Percentiles rank a stretch among this genome's conserved stretches.
Conservation (phyloP, 371 early-diverging fungal species). For the Mortierella sp. region DNA sequence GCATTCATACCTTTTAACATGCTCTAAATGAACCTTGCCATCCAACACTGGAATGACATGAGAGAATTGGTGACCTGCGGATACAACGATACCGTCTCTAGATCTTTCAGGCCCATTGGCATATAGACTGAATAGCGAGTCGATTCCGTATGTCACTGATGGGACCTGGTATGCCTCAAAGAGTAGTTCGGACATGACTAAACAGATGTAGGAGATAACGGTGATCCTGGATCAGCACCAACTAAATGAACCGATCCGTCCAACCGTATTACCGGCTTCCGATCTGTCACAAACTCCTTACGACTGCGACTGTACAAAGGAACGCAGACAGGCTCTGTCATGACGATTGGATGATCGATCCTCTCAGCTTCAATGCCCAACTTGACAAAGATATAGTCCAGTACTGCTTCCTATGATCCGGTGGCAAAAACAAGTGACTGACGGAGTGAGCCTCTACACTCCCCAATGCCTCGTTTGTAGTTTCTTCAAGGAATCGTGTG, state of each 20-base stretch:
- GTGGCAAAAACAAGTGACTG: neutral
- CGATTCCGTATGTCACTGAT: constrained; percentile 85
- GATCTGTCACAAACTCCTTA: constrained; percentile 39
- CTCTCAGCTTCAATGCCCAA: constrained; percentile 76
- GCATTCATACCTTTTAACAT: constrained; percentile 74
- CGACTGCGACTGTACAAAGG: constrained; percentile 79
- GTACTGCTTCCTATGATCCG: constrained; percentile 69
- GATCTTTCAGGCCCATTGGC: constrained; percentile 65
- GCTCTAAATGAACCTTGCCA: constrained; percentile 67
- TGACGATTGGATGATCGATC: constrained; percentile 81
- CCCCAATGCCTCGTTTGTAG: too few species aligned
- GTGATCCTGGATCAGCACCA: neutral
- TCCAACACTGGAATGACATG: constrained; percentile 80
- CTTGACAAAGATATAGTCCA: constrained; percentile 87
- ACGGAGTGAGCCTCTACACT: too few species aligned
- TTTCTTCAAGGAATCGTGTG: too few species aligned
- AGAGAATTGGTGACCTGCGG: constrained; percentile 77
- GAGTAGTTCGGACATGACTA: constrained; percentile 84
- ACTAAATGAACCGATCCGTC: neutral
- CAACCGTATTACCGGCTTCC: too few species aligned
- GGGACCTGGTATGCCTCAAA: constrained; percentile 88
- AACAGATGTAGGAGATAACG: neutral
- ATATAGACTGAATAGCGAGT: constrained; percentile 85
- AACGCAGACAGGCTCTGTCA: constrained; percentile 87
- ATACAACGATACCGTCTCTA: constrained; percentile 77